phyloP scores from a whole-genome alignment of 2,329 filamentous ascomycete species.

The Aspergillus bombycis region DNA sequence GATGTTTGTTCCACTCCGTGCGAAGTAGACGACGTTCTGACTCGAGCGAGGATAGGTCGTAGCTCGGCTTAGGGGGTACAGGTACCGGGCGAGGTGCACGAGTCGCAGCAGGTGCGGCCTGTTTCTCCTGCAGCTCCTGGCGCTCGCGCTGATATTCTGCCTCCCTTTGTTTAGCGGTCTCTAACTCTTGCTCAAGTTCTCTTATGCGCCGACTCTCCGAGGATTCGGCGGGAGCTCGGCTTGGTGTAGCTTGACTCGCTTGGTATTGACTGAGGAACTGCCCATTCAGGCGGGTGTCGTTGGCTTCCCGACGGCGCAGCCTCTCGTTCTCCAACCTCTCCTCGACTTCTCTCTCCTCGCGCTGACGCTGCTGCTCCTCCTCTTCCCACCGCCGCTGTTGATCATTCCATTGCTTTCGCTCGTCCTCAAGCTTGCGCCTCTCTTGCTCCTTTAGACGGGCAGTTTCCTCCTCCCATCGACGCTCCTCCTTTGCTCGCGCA shows the following conservation, averaged over 20 bases:
- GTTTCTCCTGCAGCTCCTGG: conserved; percentile 49
- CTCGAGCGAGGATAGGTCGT: conserved; percentile 61
- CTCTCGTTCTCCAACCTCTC: conserved; percentile 69
- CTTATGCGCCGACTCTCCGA: conserved; percentile 70
- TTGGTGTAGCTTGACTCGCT: conserved; percentile 61
- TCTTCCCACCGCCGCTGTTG: conserved; percentile 71
- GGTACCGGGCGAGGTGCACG: conserved; percentile 36
- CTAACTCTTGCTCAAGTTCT: conserved; percentile 76
- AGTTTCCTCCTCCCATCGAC: conserved; percentile 52
- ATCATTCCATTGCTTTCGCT: conserved; percentile 53
- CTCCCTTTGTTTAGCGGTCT: conserved; percentile 69
- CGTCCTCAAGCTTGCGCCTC: conserved; percentile 48
- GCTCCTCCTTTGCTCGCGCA: conserved; percentile 50
- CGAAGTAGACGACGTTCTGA: conserved; percentile 64
- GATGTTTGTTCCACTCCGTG: conserved; percentile 56
- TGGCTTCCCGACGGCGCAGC: conserved; percentile 60
- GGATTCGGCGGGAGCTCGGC: conserved; percentile 48
- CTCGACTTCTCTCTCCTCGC: conserved; percentile 75
- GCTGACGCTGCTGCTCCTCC: conserved; percentile 71
- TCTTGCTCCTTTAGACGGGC: conserved; percentile 55
- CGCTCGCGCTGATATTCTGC: conserved; percentile 65
- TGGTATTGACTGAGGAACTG: conserved; percentile 89
- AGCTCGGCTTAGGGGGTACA: conserved; percentile 47
- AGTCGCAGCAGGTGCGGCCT: conserved; percentile 26
- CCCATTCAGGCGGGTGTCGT: conserved; percentile 72